phyloP scores from a whole-genome alignment of 1,139 yeast species.

The Lodderomyces elongisporus region DNA sequence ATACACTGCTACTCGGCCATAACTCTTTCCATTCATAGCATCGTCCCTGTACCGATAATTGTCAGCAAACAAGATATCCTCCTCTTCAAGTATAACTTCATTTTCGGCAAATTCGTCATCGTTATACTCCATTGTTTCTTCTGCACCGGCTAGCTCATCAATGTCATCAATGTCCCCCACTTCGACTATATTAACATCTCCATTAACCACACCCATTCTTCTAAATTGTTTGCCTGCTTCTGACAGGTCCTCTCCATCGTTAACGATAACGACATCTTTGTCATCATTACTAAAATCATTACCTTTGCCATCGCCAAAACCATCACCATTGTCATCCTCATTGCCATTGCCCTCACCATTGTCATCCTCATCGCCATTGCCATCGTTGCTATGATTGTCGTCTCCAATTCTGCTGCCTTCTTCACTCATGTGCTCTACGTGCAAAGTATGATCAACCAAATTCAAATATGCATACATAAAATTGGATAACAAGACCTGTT shows the following conservation, averaged over 20 bases:
- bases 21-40: no score
- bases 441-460: conserved; percentile 83
- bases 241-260: not conserved
- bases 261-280: conserved; percentile 2
- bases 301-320: conserved; percentile 1
- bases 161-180: no score
- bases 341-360: conserved; percentile 2
- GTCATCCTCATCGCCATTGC: conserved; percentile 9
- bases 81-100: not conserved
- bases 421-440: conserved; percentile 48
- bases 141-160: no score
- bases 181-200: no score
- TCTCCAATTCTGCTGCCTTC: not conserved
- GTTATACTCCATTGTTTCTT: no score
- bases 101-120: not conserved
- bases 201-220: no score
- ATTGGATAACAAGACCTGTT: conserved; percentile 87
- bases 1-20: conserved; percentile 2
- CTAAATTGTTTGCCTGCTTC: no score
- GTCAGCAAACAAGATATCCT: not conserved
- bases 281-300: conserved; percentile 1
- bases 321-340: conserved; percentile 5
- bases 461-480: conserved; percentile 97
- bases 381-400: conserved; percentile 4
- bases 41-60: no score